A percentile compares a stretch with the other conserved stretches of the same genome.
Conservation (phyloP, 73 alveolate genomes). For the Tetrahymena borealis region DNA sequence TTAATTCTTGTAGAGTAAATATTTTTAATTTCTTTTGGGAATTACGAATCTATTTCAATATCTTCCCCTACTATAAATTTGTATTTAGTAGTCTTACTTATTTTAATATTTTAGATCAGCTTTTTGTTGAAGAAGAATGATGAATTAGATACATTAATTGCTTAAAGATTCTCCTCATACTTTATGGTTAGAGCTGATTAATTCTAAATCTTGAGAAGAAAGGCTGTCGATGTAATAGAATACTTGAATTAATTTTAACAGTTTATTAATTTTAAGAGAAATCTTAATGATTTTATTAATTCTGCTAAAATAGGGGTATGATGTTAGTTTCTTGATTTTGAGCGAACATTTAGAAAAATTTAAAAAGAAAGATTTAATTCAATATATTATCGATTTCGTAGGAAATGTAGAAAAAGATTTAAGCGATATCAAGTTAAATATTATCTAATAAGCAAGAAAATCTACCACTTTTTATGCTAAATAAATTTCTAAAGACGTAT, state of each 20-base stretch:
- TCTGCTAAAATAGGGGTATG: constrained; percentile 43
- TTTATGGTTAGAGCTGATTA: constrained; percentile 61
- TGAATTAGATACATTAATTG: constrained; percentile 50
- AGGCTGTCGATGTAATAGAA: constrained; percentile 36
- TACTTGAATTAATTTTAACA: no score
- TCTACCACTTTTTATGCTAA: constrained; percentile 70
- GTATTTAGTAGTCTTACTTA: neutral
- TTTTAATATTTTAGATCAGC: neutral
- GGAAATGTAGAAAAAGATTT: constrained; percentile 75
- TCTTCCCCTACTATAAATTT: neutral
- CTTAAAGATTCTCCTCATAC: constrained; percentile 53
- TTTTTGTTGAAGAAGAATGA: constrained; percentile 54
- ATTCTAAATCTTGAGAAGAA: constrained; percentile 59
- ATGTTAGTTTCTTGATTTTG: constrained; percentile 65
- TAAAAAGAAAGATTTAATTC: constrained; percentile 70
- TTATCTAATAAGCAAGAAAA: constrained; percentile 61
- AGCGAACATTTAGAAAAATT: constrained; percentile 65
- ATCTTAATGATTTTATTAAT: neutral
- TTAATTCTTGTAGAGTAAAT: constrained; percentile 56
- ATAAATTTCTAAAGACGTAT: neutral
- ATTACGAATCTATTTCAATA: neutral
- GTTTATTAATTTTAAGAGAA: no score
- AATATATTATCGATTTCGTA: constrained; percentile 73
- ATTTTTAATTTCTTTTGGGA: neutral
- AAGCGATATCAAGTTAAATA: constrained; percentile 72